Conservation (phyloP, 345 rosid species). For the Eucalyptus melliodora region DNA sequence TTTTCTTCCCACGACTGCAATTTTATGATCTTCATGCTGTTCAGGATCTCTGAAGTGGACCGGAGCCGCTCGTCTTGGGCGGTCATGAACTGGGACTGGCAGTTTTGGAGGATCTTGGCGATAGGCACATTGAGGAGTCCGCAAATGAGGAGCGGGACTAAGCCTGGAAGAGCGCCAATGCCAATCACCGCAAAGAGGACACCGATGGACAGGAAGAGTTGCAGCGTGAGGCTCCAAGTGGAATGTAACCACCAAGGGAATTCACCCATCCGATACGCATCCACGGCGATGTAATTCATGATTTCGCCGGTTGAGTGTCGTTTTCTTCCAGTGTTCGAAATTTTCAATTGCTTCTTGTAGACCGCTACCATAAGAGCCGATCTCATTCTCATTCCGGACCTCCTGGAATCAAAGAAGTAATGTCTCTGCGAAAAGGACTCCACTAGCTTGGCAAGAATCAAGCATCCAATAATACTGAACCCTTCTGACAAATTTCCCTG, state of each 20-base stretch:
- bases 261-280: constrained; percentile 78
- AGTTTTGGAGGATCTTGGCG: constrained; percentile 43
- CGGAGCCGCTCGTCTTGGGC: constrained; percentile 65
- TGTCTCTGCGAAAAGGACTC: constrained; percentile 32
- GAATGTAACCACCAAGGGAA: constrained; percentile 71
- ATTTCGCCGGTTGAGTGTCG: constrained; percentile 73
- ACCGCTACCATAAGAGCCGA: constrained; percentile 65
- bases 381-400: constrained; percentile 70
- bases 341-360: constrained; percentile 49
- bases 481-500: constrained; percentile 25
- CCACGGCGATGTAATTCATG: constrained; percentile 60
- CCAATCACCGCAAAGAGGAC: constrained; percentile 52
- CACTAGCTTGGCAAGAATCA: constrained; percentile 38
- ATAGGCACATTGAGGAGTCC: constrained; percentile 48
- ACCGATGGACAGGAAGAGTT: constrained; percentile 38
- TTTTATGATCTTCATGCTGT: constrained; percentile 72
- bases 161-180: constrained; percentile 42
- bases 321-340: constrained; percentile 52
- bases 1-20: constrained; percentile 78
- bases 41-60: constrained; percentile 57
- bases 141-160: constrained; percentile 32
- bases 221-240: constrained; percentile 36
- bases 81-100: constrained; percentile 49
- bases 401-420: constrained; percentile 48
- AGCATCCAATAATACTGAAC: constrained; percentile 19